A percentile compares a stretch with the other conserved stretches of the same genome.
Conservation (phyloP, 2,329 filamentous ascomycete species). For the Tolypocladium cylindrosporum region DNA sequence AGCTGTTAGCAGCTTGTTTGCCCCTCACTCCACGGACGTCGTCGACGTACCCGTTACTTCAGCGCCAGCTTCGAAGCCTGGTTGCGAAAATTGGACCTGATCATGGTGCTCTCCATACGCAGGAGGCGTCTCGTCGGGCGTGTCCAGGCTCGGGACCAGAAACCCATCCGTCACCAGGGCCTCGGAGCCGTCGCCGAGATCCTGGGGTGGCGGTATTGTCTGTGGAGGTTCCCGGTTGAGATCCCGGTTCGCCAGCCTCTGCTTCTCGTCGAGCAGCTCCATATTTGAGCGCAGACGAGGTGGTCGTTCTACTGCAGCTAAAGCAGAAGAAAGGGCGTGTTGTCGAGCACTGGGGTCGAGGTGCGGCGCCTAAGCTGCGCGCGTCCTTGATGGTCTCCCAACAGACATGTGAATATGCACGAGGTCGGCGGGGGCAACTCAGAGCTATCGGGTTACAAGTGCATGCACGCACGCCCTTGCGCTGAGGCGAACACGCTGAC, state of each 20-base stretch:
- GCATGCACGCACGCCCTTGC: neutral
- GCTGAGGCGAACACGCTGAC: neutral
- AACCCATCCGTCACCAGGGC: constrained; percentile 28
- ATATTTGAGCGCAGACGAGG: constrained; percentile 6
- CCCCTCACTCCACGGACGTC: neutral
- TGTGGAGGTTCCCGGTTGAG: neutral
- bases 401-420: neutral
- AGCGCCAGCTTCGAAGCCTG: constrained; percentile 53
- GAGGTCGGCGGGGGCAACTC: neutral
- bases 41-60: constrained; percentile 38
- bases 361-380: neutral
- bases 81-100: constrained; percentile 48
- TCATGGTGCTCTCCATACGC: constrained; percentile 49
- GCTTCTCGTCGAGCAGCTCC: constrained; percentile 17
- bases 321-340: neutral
- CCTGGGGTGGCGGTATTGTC: neutral
- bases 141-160: constrained; percentile 29
- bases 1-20: neutral
- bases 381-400: neutral
- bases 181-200: constrained; percentile 14
- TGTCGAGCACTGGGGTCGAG: neutral
- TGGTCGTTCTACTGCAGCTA: neutral
- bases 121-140: constrained; percentile 35
- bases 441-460: neutral
- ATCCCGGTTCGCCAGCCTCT: constrained; percentile 9